Evolutionary conservation across 2,329 filamentous ascomycete species (phyloP).

Genomic region (Aspergillus tamarii): DNA sequence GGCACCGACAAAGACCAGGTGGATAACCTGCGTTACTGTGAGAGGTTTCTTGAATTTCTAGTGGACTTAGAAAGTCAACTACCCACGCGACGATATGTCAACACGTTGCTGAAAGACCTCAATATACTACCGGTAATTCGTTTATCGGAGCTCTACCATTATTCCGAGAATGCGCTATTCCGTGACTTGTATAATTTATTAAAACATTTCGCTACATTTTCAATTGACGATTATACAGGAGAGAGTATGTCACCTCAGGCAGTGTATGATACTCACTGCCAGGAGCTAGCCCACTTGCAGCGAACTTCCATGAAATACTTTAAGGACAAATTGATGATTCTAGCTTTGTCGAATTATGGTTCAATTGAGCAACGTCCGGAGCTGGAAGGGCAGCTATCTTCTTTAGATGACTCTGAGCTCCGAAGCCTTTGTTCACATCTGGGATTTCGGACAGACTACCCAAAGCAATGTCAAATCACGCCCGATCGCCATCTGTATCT

Average conservation of each 20-base stretch:
- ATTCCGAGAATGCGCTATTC: slow-evolving; percentile 74
- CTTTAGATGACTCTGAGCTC: slow-evolving; percentile 75
- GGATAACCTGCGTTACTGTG: slow-evolving; percentile 79
- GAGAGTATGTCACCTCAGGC: slow-evolving; percentile 72
- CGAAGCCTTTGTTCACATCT: slow-evolving; percentile 69
- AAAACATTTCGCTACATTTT: slow-evolving; percentile 83
- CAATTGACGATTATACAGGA: slow-evolving; percentile 88
- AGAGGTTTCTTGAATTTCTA: slow-evolving; percentile 89
- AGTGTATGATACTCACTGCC: slow-evolving; percentile 79
- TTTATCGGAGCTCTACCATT: slow-evolving; percentile 76
- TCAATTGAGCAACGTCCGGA: slow-evolving; percentile 81
- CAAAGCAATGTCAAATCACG: slow-evolving; percentile 69
- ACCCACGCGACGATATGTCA: slow-evolving; percentile 91
- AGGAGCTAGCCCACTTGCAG: slow-evolving; percentile 76
- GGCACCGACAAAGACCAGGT: slow-evolving; percentile 41
- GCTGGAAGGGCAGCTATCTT: slow-evolving; percentile 72
- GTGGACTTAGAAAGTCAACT: slow-evolving; percentile 90
- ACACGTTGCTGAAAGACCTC: slow-evolving; percentile 81
- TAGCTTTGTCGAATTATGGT: slow-evolving; percentile 90
- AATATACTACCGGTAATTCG: slow-evolving; percentile 78
- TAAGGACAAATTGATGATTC: slow-evolving; percentile 84
- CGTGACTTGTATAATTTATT: slow-evolving; percentile 81
- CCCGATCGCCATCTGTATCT: slow-evolving; percentile 52
- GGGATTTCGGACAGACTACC: slow-evolving; percentile 81
- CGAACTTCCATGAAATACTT: slow-evolving; percentile 77